Percentiles rank a stretch among this genome's conserved stretches.
phyloP scores from a whole-genome alignment of 495 filamentous ascomycete species.

The Hyaloscypha variabilis region DNA sequence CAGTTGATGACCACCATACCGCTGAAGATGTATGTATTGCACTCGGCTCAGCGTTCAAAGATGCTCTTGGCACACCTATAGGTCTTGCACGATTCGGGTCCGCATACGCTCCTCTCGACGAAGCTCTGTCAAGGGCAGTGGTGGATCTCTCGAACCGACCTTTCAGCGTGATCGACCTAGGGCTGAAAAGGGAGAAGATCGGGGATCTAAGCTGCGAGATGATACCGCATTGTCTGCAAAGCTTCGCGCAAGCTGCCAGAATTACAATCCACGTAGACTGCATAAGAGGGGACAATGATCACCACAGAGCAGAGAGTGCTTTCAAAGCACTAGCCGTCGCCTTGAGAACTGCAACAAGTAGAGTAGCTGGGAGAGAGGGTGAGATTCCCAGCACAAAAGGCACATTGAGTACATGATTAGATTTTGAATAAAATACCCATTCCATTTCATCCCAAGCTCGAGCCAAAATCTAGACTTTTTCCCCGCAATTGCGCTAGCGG shows the following conservation, averaged over 20 bases:
- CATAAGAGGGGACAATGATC: conserved; percentile 87
- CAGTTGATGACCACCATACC: conserved; percentile 98
- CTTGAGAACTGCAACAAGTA: conserved; percentile 69
- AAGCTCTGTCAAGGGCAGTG: conserved; percentile 91
- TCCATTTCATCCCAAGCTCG: background rate
- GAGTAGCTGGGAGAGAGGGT: conserved; percentile 76
- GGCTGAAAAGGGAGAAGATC: conserved; percentile 85
- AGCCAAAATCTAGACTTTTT: background rate
- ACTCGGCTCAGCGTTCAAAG: conserved; percentile 81
- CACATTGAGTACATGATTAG: conserved; percentile 57
- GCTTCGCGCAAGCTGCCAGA: conserved; percentile 88
- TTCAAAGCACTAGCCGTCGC: conserved; percentile 96
- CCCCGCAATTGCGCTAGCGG: conserved; percentile 21
- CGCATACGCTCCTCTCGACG: conserved; percentile 91
- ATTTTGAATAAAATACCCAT: background rate
- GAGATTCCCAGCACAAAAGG: conserved; percentile 97
- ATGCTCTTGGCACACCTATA: conserved; percentile 70
- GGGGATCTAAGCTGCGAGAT: conserved; percentile 93
- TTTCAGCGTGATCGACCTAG: conserved; percentile 78
- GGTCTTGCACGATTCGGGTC: conserved; percentile 89
- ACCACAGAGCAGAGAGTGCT: conserved; percentile 94
- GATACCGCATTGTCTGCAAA: conserved; percentile 93
- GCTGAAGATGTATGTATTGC: conserved; percentile 95
- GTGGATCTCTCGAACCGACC: conserved; percentile 93
- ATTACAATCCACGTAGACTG: conserved; percentile 93